Evolutionary conservation across 345 rosid genomes (phyloP).

Genomic region (Hibiscus mutabilis): DNA sequence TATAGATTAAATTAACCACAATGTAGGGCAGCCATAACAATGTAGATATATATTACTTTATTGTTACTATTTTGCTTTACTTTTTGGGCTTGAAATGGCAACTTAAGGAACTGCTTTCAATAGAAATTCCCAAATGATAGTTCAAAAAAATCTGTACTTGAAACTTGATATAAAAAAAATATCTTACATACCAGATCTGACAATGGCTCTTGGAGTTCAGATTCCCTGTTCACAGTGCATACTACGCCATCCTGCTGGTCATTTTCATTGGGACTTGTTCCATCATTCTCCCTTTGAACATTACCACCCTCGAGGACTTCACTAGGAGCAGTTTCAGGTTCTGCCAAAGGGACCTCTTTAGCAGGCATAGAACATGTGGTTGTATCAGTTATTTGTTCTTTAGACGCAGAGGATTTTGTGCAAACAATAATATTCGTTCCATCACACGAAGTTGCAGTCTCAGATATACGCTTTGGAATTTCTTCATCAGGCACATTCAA

Average conservation of each 20-base stretch:
- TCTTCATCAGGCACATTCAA: too few species aligned
- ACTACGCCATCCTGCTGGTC: slow-evolving; percentile 8
- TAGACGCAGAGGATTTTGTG: slow-evolving; percentile 15
- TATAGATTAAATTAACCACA: not conserved
- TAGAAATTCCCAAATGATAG: not conserved
- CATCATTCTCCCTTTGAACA: slow-evolving; percentile 10
- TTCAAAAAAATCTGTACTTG: not conserved
- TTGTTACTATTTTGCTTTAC: not conserved
- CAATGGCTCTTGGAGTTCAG: slow-evolving; percentile 16
- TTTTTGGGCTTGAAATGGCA: too few species aligned
- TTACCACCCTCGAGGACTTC: slow-evolving; percentile 11
- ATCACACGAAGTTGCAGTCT: slow-evolving; percentile 11
- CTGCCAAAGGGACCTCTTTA: slow-evolving; percentile 18
- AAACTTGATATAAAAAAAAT: not conserved
- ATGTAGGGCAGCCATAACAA: not conserved
- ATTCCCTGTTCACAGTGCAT: slow-evolving; percentile 1
- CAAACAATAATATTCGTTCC: slow-evolving; percentile 17
- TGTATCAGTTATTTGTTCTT: slow-evolving; percentile 13
- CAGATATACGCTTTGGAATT: slow-evolving; percentile 9
- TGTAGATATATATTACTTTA: not conserved
- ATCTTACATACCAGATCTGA: slow-evolving; percentile 12
- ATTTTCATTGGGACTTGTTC: slow-evolving; percentile 1
- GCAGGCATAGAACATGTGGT: slow-evolving; percentile 10
- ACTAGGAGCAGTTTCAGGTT: slow-evolving; percentile 17
- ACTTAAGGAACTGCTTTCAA: not conserved